phyloP scores from a whole-genome alignment of 2,329 filamentous ascomycete genomes.

The Neonectria neomacrospora region DNA sequence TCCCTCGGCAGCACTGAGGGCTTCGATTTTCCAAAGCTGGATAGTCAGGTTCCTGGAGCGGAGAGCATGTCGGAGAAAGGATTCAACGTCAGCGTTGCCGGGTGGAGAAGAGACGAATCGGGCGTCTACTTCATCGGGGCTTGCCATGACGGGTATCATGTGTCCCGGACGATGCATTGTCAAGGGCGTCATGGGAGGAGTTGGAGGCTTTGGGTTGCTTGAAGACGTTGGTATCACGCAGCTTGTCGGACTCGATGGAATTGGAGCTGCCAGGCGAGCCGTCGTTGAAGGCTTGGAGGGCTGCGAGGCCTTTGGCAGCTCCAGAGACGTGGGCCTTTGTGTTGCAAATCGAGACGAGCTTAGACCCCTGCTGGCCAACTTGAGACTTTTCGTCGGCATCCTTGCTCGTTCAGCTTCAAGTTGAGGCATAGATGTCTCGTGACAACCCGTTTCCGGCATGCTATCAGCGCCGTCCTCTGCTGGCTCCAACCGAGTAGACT shows the following conservation, averaged over 20 bases:
- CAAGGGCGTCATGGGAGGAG: background rate
- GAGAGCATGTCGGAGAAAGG: background rate
- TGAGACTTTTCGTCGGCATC: background rate
- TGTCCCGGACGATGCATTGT: background rate
- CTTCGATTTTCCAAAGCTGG: background rate
- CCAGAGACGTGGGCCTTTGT: background rate
- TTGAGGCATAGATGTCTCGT: background rate
- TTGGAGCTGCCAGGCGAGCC: background rate
- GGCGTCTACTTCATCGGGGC: background rate
- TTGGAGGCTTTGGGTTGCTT: background rate
- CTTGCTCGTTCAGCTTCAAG: background rate
- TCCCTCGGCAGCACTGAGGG: background rate
- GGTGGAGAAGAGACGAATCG: background rate
- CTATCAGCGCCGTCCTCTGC: background rate
- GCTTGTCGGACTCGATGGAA: background rate
- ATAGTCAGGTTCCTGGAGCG: background rate
- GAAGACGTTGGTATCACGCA: background rate
- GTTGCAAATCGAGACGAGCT: background rate
- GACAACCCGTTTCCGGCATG: background rate
- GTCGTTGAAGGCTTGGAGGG: background rate
- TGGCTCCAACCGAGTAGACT: background rate
- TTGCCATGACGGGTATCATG: background rate
- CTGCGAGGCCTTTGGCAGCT: background rate
- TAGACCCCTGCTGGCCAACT: background rate
- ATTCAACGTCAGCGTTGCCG: background rate